These are phyloP conservation scores for Xylaria cubensis DNA, from an alignment of 495 filamentous ascomycete genomes.

Conservation along the genomic window DNA sequence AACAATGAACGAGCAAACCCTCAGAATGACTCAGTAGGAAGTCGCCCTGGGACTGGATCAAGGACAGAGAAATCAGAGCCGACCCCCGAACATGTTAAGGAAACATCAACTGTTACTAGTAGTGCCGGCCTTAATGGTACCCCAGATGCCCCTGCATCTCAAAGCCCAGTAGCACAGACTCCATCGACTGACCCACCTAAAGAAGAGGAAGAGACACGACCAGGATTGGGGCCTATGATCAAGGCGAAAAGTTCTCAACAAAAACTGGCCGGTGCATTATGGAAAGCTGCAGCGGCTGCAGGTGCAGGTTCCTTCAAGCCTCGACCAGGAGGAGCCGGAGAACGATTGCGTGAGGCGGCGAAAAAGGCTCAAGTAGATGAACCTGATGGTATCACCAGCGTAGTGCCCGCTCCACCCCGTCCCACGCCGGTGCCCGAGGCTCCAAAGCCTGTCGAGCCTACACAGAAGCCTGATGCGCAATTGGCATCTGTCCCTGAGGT, in stretches of 20 bases:
- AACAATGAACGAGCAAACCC: constrained; percentile 53
- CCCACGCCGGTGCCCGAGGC: constrained; percentile 38
- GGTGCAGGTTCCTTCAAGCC: constrained; percentile 78
- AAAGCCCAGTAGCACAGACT: constrained; percentile 33
- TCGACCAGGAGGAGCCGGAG: constrained; percentile 79
- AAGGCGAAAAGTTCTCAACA: constrained; percentile 71
- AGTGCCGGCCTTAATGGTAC: constrained; percentile 33
- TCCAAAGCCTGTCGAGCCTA: constrained; percentile 34
- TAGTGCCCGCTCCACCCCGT: constrained; percentile 76
- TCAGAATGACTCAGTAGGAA: constrained; percentile 44
- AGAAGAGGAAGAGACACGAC: constrained; percentile 63
- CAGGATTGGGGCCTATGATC: constrained; percentile 90
- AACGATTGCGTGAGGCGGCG: constrained; percentile 65
- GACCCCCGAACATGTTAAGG: constrained; percentile 26
- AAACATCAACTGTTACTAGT: constrained; percentile 18
- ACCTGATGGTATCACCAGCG: constrained; percentile 85
- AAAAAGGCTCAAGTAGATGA: constrained; percentile 62
- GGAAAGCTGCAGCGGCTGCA: constrained; percentile 83
- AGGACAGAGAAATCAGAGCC: constrained; percentile 26
- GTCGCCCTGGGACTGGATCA: constrained; percentile 28
- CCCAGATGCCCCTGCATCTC: constrained; percentile 29
- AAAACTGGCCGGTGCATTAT: constrained; percentile 78
- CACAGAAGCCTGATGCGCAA: constrained; percentile 44
- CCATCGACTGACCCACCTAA: constrained; percentile 43
- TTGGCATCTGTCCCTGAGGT: constrained; percentile 55